Percentiles rank a stretch among this genome's conserved stretches.
phyloP scores from a whole-genome alignment of 169 alveolate species.

The Babesia bovis region DNA sequence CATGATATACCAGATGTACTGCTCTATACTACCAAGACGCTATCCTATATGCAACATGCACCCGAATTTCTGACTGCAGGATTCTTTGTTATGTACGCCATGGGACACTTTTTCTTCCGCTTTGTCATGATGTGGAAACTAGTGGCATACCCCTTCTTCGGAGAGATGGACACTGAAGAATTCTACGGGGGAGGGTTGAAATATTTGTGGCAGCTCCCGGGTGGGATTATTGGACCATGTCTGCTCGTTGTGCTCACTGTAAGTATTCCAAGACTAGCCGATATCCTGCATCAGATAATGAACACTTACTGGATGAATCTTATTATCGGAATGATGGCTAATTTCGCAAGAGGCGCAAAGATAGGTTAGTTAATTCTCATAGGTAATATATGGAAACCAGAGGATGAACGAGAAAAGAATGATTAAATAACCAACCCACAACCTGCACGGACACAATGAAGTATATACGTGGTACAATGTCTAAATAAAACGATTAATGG shows the following conservation, averaged over 20 bases:
- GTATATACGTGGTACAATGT: no score
- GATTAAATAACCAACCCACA: neutral
- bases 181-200: conserved; percentile 32
- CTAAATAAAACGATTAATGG: no score
- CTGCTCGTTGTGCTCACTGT: conserved; percentile 47
- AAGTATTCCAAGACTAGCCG: neutral
- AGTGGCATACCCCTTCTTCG: conserved; percentile 38
- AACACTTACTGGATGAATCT: conserved; percentile 64
- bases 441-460: no score
- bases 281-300: conserved; percentile 33
- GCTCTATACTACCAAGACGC: conserved; percentile 63
- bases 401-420: conserved; percentile 53
- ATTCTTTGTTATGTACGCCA: conserved; percentile 31
- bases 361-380: conserved; percentile 24
- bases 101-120: conserved; percentile 51
- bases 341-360: conserved; percentile 21
- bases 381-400: neutral
- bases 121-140: conserved; percentile 32
- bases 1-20: conserved; percentile 79
- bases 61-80: neutral
- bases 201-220: conserved; percentile 51
- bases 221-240: conserved; percentile 42
- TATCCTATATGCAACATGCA: conserved; percentile 36
- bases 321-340: conserved; percentile 29
- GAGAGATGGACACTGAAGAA: conserved; percentile 32